Evolutionary conservation across 108 stramenopile species (phyloP).

Genomic region (Asterionellopsis glacialis): DNA sequence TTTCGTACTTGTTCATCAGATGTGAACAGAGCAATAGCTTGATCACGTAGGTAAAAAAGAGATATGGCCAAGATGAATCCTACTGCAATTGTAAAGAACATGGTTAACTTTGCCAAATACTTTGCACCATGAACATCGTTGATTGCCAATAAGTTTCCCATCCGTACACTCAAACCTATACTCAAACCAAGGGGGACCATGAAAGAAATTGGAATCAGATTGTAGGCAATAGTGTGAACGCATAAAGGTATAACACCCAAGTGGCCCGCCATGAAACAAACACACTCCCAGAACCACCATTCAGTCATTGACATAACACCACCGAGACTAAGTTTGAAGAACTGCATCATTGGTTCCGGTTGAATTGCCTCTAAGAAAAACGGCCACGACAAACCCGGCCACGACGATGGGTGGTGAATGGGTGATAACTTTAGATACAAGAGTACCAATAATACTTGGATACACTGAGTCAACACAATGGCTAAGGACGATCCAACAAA

Average conservation of each 20-base stretch:
- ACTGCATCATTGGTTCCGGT: conserved; percentile 20
- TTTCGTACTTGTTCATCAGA: conserved; percentile 28
- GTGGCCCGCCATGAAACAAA: conserved; percentile 39
- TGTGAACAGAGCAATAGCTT: conserved; percentile 32
- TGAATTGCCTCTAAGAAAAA: conserved; percentile 11
- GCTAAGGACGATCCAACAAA: conserved; percentile 31
- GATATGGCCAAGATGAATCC: conserved; percentile 11
- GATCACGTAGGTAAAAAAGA: conserved; percentile 20
- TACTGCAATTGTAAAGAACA: conserved; percentile 18
- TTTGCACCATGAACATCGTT: conserved; percentile 27
- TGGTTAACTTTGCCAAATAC: conserved; percentile 23
- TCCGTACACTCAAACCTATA: conserved; percentile 47
- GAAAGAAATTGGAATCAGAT: conserved; percentile 41
- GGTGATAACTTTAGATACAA: conserved; percentile 14
- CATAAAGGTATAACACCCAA: conserved; percentile 38
- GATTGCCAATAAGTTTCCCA: conserved; percentile 37
- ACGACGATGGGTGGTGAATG: conserved; percentile 23
- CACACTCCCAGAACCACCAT: conserved; percentile 56
- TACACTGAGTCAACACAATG: conserved; percentile 35
- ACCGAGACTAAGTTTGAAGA: conserved; percentile 35
- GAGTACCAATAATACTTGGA: conserved; percentile 20
- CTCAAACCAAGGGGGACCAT: conserved; percentile 45
- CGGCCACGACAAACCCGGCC: conserved; percentile 18
- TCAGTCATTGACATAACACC: conserved; percentile 40
- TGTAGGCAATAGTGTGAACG: conserved; percentile 42